Conservation (phyloP, 345 rosid species). For the Acer saccharum region DNA sequence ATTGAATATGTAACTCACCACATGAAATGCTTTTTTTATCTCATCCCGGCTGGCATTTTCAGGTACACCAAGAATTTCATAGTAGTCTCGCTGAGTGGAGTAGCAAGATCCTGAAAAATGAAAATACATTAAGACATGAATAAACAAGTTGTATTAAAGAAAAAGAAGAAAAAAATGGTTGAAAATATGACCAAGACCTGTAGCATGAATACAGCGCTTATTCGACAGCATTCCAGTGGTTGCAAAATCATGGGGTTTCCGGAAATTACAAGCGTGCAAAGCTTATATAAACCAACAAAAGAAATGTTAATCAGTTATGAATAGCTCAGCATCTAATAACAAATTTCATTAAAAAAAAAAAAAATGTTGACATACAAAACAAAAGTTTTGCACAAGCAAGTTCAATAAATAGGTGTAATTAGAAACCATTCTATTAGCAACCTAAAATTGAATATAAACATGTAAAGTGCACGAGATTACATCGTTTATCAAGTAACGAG, state of each 20-base stretch:
- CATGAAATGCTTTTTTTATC: conserved; percentile 81
- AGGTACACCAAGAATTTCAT: conserved; percentile 80
- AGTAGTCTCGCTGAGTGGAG: conserved; percentile 52
- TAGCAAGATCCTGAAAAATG: conserved; percentile 40
- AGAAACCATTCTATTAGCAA: neutral
- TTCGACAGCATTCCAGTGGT: conserved; percentile 31
- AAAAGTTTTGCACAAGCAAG: neutral
- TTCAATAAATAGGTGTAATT: no score
- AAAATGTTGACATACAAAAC: neutral
- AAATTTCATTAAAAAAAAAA: no score
- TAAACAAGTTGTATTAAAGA: neutral
- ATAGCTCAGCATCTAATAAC: no score
- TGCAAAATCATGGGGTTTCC: conserved; percentile 35
- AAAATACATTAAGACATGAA: neutral
- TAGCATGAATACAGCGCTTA: conserved; percentile 57
- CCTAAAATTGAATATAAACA: neutral
- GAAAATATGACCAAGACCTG: conserved; percentile 42
- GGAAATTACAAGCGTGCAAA: conserved; percentile 38
- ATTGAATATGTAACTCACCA: conserved; percentile 44
- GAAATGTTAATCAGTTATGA: neutral
- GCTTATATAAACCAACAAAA: conserved; percentile 26
- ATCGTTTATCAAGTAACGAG: conserved; percentile 30
- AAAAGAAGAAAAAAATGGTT: neutral
- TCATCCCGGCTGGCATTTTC: conserved; percentile 71
- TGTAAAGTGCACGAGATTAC: conserved; percentile 32